phyloP scores from a whole-genome alignment of 2,329 filamentous ascomycete species.

The Xylariaceae sp. region DNA sequence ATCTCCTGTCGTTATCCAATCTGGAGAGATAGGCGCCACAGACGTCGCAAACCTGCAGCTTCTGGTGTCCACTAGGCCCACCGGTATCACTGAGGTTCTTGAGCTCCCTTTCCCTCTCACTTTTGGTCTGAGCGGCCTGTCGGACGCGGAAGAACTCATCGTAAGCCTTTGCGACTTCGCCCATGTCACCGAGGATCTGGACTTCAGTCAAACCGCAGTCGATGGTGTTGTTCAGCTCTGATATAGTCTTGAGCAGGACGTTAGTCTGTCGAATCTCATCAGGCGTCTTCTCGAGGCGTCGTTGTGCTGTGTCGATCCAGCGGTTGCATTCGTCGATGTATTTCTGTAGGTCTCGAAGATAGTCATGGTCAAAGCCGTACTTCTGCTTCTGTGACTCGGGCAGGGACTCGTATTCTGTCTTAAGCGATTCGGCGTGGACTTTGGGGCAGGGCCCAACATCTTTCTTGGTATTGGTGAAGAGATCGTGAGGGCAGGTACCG shows the following conservation, averaged over 20 bases:
- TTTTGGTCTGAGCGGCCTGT: conserved; percentile 74
- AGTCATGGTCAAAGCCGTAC: conserved; percentile 93
- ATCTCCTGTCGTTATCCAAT: conserved; percentile 86
- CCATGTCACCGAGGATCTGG: conserved; percentile 76
- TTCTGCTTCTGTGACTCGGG: conserved; percentile 67
- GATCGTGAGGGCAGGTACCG: conserved; percentile 93
- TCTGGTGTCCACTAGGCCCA: conserved; percentile 92
- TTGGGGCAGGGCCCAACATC: conserved; percentile 88
- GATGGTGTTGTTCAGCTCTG: conserved; percentile 73
- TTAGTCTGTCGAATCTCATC: conserved; percentile 98
- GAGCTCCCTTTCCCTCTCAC: conserved; percentile 80
- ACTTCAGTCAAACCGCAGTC: conserved; percentile 82
- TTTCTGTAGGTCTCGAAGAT: conserved; percentile 90
- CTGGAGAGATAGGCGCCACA: conserved; percentile 91
- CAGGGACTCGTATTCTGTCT: conserved; percentile 79
- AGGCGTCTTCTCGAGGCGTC: conserved; percentile 90
- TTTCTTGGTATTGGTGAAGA: conserved; percentile 99
- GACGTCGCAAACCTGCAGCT: conserved; percentile 96
- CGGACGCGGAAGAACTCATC: conserved; percentile 86
- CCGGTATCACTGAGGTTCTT: conserved; percentile 88
- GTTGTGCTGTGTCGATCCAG: conserved; percentile 84
- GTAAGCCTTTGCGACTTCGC: conserved; percentile 74
- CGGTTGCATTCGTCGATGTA: conserved; percentile 97
- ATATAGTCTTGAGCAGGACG: conserved; percentile 78
- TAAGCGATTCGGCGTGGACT: conserved; percentile 82